Base-by-base conservation (phyloP, 2,329 filamentous ascomycete genomes). In the Lachnellula suecica region DNA sequence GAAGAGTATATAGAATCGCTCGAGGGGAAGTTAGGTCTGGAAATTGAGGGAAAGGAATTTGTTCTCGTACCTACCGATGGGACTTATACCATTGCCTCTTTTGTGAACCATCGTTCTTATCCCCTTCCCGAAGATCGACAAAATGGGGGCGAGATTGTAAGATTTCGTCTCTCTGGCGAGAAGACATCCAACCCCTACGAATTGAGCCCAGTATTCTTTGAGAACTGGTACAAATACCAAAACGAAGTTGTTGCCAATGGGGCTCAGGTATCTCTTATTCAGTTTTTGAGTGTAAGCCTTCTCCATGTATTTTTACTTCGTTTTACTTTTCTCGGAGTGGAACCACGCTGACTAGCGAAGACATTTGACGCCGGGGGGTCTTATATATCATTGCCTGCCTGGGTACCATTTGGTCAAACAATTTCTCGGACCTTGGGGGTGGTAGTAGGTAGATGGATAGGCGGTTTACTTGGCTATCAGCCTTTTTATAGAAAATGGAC, bases 361-460 rank as follows among this genome's bases (percentile, higher is more conserved):
- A 49, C 42, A 27, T 49, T 49, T 25, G 47, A 49, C 27, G 47
- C 47, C 23, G 47, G 47, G 5, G 37, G 38, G 6, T 31, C 47
- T 9, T 49, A 49, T 49, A 25, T 43, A 11, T 34, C 38, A 43
- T 23, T 44, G 5, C 47, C 47, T 22, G 41, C 37, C 25, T 49
- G 34, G 17, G 43, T 49, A 23, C 47, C 47, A 11, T 35, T 42
- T 43, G 11, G 37, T 2, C 27, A 34, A 23, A 34, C 19, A 2
- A 10, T 49, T 34, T 49, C 47, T 15, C 27, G 41, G 24, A 25
- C 11, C 4, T 11, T 49, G 22, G 15, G n/a, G 10, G 27, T 48
- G 9, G 24, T 49, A 24, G 17, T 49, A 13, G 38, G 47, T 2
- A 35, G 47, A 49, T 49, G 47, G 47, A 20, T 49, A 8, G 47